Conservation (phyloP, 169 alveolate genomes). For the Plasmodium blacklocki region DNA sequence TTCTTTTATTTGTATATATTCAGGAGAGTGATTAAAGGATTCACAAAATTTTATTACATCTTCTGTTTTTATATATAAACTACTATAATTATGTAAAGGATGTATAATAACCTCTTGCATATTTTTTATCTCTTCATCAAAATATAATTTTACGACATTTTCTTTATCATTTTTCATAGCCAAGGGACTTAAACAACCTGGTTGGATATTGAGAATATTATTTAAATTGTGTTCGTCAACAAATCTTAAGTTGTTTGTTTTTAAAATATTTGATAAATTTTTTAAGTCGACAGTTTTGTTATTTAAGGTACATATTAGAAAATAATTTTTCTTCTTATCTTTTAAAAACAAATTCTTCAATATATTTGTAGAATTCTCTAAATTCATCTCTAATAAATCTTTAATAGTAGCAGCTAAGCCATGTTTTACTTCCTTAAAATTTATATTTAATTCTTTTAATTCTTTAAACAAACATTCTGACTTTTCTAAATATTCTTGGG, state of each 20-base stretch:
- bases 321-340: conserved; percentile 79
- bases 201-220: conserved; percentile 78
- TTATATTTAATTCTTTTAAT: conserved; percentile 47
- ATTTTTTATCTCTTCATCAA: conserved; percentile 71
- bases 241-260: conserved; percentile 84
- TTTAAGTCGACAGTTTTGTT: conserved; percentile 81
- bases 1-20: conserved; percentile 30
- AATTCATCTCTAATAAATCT: conserved; percentile 72
- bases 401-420: conserved; percentile 56
- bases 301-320: conserved; percentile 74
- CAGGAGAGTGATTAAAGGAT: conserved; percentile 50
- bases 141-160: conserved; percentile 26
- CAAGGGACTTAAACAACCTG: conserved; percentile 87
- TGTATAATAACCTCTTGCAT: conserved; percentile 76
- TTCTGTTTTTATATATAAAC: conserved; percentile 68
- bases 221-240: conserved; percentile 85
- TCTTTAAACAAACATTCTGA: conserved; percentile 40
- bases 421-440: conserved; percentile 75
- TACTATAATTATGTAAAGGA: conserved; percentile 74
- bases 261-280: conserved; percentile 77
- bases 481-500: conserved; percentile 36
- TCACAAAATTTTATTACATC: conserved; percentile 76
- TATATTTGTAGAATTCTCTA: conserved; percentile 39
- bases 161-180: conserved; percentile 84
- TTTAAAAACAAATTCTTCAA: conserved; percentile 79